Base-by-base conservation (phyloP, 2,329 filamentous ascomycete genomes). In the Colletotrichum liaoningense region DNA sequence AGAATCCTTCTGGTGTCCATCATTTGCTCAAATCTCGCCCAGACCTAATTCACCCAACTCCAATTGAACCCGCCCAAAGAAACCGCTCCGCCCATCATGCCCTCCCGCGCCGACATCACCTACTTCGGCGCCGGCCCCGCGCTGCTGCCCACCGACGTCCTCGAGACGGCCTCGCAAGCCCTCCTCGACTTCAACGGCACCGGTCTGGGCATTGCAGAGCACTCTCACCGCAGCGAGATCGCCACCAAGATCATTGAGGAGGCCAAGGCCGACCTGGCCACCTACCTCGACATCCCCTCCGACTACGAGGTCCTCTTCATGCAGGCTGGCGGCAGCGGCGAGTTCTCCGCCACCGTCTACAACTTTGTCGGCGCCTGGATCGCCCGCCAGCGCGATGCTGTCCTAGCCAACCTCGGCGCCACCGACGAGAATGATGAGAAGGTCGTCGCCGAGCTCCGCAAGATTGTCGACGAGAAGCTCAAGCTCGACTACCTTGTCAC, bases 41-140 rank as follows among this genome's bases (percentile, higher is more conserved):
- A 26, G 16, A 33, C 56, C 22, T 12, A 19, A 28, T 24, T 22
- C n/a, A 12, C 54, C 57, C 38, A n/a, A 26, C 28, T 35, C 63
- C 57, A 65, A 59, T 64, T 54, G 33, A 52, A n/a, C 54, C 56
- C 38, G 8, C 19, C 14, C 62, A 9, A 19, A 49, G 11, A 24
- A 30, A 46, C 59, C 49, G 42, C n/a, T 49, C 46, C 57, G 62
- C 64, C 58, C 67, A 63, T 22, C 54, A 94, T 96, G 94, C 92
- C 93, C 79, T 86, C 90, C 76, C 88, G 94, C 83, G 87, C 91
- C 78, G 92, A 96, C 76, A 90, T 97, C 81, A 89, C 92, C 76
- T 97, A 97, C 84, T 98, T 97, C 78, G 95, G 95, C 74, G 95
- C 96, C 66, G 96, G 96, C 75, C 96, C 96, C 62, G 95, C 96